Base-by-base conservation (phyloP, 176 grass and related monocot species). In the Carex myosuroides region DNA sequence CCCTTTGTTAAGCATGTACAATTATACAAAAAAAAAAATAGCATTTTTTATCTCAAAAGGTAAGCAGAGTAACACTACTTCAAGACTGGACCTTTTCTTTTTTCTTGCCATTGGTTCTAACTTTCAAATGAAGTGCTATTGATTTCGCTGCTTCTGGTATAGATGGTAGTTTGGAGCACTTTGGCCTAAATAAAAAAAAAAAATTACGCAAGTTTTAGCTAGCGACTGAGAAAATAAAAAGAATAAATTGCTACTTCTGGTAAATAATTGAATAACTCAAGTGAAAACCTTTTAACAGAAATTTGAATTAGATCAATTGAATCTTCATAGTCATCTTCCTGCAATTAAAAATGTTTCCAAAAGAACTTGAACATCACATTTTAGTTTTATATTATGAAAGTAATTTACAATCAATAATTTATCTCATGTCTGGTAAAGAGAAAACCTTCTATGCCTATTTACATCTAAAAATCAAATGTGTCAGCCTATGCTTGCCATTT, bases 131-230 rank as follows among this genome's bases (percentile, higher is more conserved):
- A 54, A 91, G 77, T 63, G 84, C 77, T 48, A 66, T 7, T 81
- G 84, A 69, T 79, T 54, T 87, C 64, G 64, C 63, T 66, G 80
- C 80, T 60, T 84, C 88, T 76, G 74, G 75, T 72, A 83, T 83
- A 41, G 83, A 86, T 54, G 76, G 86, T 26, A 76, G 86, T 88
- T 79, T 89, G 81, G 85, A 87, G 63, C 85, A 88, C 76, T 84
- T 85, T 74, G 83, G 69, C 86, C 86, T 42, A 88, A 7, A 60
- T 61, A 57, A 13, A 46, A 89, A 13, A 46, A 89, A 64, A 17
- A 24, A 44, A 85, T 21, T 24, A 89, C 69, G 66, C 5, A 56
- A 87, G 79, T 55, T 64, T 54, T 30, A 64, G 16, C 63, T 9
- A 14, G n/a, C 58, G 8, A 62, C 60, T 62, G 70, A 24, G 33